A percentile compares a stretch with the other conserved stretches of the same genome.
Evolutionary conservation across 2,329 filamentous ascomycete species (phyloP).

Genomic region (Tolypocladium amazonense): DNA sequence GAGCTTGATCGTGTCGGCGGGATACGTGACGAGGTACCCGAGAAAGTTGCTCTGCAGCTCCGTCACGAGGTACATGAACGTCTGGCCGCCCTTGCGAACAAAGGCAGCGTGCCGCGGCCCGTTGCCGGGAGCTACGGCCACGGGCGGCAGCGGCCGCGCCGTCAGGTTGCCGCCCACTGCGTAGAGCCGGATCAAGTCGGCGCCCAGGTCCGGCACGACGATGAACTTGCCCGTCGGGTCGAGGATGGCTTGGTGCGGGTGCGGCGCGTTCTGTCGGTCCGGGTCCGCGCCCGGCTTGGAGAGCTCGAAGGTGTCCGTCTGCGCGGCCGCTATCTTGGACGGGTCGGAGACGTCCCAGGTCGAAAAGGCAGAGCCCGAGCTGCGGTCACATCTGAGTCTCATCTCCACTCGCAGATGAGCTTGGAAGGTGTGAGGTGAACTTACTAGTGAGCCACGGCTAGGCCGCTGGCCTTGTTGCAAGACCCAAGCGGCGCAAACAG

Average conservation of each 20-base stretch:
- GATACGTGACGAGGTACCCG: conserved; percentile 46
- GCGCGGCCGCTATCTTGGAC: conserved; percentile 20
- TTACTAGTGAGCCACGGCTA: conserved; percentile 36
- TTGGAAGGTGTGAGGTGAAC: conserved; percentile 11
- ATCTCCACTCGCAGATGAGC: not conserved
- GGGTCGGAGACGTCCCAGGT: conserved; percentile 33
- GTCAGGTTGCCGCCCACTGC: conserved; percentile 30
- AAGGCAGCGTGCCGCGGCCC: conserved; percentile 60
- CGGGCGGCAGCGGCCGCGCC: conserved; percentile 26
- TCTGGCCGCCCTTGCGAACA: conserved; percentile 29
- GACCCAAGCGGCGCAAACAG: conserved; percentile 34
- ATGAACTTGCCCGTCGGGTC: conserved; percentile 56
- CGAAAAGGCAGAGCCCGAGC: conserved; percentile 29
- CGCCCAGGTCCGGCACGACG: conserved; percentile 55
- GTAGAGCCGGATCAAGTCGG: conserved; percentile 50
- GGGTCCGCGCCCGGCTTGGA: conserved; percentile 24
- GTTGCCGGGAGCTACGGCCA: conserved; percentile 36
- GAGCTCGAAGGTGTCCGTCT: conserved; percentile 29
- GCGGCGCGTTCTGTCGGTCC: conserved; percentile 43
- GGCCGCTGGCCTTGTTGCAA: conserved; percentile 22
- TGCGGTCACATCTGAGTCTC: conserved; percentile 8
- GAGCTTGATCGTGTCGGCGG: conserved; percentile 29
- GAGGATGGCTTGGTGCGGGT: conserved; percentile 54
- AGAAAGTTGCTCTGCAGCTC: conserved; percentile 50
- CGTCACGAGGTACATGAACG: conserved; percentile 48